phyloP scores from a whole-genome alignment of 768 basidiomycete species.

The Stropharia rugosoannulata region DNA sequence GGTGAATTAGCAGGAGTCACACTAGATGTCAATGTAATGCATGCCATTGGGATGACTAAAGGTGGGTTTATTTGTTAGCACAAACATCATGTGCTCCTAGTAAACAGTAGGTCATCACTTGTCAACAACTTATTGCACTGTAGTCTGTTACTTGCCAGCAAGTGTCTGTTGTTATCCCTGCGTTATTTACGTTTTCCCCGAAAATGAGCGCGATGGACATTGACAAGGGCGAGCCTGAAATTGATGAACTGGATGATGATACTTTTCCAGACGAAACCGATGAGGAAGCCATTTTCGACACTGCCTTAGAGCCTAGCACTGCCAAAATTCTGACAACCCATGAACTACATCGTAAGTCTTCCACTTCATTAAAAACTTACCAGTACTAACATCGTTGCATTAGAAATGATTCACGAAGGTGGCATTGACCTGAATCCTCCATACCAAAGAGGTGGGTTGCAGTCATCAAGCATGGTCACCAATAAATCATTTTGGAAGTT shows the following conservation, averaged over 20 bases:
- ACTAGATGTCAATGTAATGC: background rate
- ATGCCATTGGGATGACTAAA: too few relatives aligned
- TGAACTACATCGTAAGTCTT: slow-evolving; percentile 45
- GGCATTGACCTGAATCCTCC: slow-evolving; percentile 67
- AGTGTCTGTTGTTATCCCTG: background rate
- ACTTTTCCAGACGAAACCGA: slow-evolving; percentile 41
- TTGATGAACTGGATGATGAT: slow-evolving; percentile 50
- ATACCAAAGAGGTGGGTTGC: slow-evolving; percentile 64
- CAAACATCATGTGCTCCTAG: too few relatives aligned
- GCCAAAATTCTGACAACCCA: slow-evolving; percentile 41
- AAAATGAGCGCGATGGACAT: slow-evolving; percentile 11
- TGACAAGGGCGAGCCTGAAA: slow-evolving; percentile 27
- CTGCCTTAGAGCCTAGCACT: slow-evolving; percentile 36
- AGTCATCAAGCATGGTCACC: slow-evolving; percentile 1
- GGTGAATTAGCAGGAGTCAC: background rate
- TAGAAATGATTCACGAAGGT: slow-evolving; percentile 68
- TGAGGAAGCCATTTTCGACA: slow-evolving; percentile 37
- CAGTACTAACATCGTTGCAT: background rate
- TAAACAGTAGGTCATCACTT: too few relatives aligned
- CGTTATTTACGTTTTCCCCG: background rate
- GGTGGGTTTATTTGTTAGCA: too few relatives aligned
- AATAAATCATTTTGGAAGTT: background rate
- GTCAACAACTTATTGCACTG: too few relatives aligned
- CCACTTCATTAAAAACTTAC: background rate
- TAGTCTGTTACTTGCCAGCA: too few relatives aligned